Conservation (phyloP, 1,284 basidiomycete species). For the Ganoderma meredithae region DNA sequence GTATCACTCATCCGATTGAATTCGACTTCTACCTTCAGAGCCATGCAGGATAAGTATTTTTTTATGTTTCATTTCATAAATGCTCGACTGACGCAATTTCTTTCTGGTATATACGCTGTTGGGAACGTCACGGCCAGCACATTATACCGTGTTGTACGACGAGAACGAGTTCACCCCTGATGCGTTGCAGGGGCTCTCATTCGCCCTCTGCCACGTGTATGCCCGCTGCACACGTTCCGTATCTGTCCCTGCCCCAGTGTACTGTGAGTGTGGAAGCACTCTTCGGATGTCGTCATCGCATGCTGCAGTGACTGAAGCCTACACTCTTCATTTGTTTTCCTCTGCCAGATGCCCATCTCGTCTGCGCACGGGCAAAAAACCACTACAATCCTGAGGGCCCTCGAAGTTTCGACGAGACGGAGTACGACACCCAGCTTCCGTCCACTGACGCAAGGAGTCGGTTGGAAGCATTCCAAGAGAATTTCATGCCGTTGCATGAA, state of each 20-base stretch:
- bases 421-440: constrained; percentile 56
- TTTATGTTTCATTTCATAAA: not conserved
- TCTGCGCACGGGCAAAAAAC: constrained; percentile 80
- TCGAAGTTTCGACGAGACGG: constrained; percentile 55
- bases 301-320: not conserved
- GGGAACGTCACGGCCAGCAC: constrained; percentile 47
- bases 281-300: not conserved
- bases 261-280: constrained; percentile 53
- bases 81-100: not conserved
- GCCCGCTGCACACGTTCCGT: constrained; percentile 68
- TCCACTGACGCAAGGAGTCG: constrained; percentile 47
- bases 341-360: constrained; percentile 78
- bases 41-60: constrained; percentile 48
- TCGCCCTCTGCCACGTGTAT: constrained; percentile 60
- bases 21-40: constrained; percentile 66
- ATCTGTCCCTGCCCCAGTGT: constrained; percentile 70
- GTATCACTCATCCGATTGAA: constrained; percentile 50
- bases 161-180: constrained; percentile 47
- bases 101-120: constrained; percentile 12
- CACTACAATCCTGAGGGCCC: constrained; percentile 72
- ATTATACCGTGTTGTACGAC: constrained; percentile 67
- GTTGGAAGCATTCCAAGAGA: constrained; percentile 60
- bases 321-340: not conserved
- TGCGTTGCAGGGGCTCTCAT: constrained; percentile 62
- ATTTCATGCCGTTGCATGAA: constrained; percentile 63